Evolutionary conservation across 164 flowering plant genomes (phyloP).

Genomic region (Malania oleifera): DNA sequence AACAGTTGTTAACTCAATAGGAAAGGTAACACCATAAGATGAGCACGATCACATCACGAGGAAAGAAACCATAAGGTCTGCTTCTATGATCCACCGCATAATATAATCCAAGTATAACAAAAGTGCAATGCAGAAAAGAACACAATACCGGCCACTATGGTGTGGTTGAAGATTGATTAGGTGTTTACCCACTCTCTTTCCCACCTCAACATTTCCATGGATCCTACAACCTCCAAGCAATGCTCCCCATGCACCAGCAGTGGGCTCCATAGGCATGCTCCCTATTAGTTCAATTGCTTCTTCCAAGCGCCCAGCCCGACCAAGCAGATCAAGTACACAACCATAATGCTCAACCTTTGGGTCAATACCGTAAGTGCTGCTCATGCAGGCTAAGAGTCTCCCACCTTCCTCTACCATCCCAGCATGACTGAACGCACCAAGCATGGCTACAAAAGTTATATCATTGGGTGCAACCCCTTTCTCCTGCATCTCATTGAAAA

Average conservation of each 20-base stretch:
- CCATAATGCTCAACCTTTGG: constrained; percentile 34
- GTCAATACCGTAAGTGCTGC: constrained; percentile 14
- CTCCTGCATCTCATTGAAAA: constrained; percentile 23
- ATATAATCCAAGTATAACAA: neutral
- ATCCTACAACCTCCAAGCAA: constrained; percentile 28
- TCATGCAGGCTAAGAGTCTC: constrained; percentile 16
- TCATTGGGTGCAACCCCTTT: constrained; percentile 21
- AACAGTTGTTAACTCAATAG: no score
- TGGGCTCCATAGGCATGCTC: constrained; percentile 31
- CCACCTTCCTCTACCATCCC: constrained; percentile 23
- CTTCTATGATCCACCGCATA: no score
- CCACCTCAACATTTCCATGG: constrained; percentile 21
- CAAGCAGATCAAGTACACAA: constrained; percentile 27
- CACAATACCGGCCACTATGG: constrained; percentile 29
- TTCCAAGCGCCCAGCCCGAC: constrained; percentile 21
- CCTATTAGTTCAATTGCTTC: constrained; percentile 21
- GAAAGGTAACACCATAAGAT: no score
- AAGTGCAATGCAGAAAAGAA: neutral
- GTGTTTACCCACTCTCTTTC: constrained; percentile 25
- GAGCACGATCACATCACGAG: no score
- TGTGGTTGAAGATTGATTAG: constrained; percentile 30
- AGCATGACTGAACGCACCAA: constrained; percentile 24
- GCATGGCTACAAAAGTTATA: constrained; percentile 25
- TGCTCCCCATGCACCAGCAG: constrained; percentile 24
- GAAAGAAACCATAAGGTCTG: no score